Evolutionary conservation across 441 rosid species (phyloP), one percentile per base, ranked within the genome.

Genomic region (Pelargonium cotyledonis): DNA sequence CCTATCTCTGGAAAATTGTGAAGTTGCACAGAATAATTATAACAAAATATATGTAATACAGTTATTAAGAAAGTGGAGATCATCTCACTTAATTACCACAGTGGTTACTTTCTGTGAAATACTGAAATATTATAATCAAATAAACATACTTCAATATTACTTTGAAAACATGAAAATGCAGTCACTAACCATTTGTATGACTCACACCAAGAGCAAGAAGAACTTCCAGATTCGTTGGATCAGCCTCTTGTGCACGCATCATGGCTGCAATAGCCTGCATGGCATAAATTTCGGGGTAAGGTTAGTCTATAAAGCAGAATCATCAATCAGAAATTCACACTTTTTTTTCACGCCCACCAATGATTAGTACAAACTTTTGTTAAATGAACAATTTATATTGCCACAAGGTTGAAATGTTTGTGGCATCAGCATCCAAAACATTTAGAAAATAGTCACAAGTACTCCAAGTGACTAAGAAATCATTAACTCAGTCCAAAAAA

Each of bases 121-220:
- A 53, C 6, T 49, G 66, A 38, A 55, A 53, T 51, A 53, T 11
- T 16, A 68, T 1, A 3, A 40, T 40, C 49, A 14, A n/a, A 38
- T 10, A 8, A 64, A 49, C 10, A 47, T 23, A 15, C 68, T 8
- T 63, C 61, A 55, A 18, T 55, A 21, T 55, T n/a, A 15, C 61
- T 55, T 16, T 55, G 23, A 5, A 8, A 19, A 19, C 35, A 63
- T 47, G 4, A 16, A 74, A 49, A 7, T 67, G 35, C 35, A 69
- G 69, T 60, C 61, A 87, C 95, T 81, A 60, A 92, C 99, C 99
- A 74, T 95, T 95, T 71, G 99, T 95, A 82, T 95, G 98, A 77
- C 98, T 92, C 76, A 95, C 98, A 66, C 99, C 99, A 79, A 95
- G 97, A 9, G 99, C 90, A 81, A 95, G 98, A 82, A 95, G 98